Base-by-base conservation (phyloP, 371 early-diverging fungal genomes). In the Entomophthora muscae region DNA sequence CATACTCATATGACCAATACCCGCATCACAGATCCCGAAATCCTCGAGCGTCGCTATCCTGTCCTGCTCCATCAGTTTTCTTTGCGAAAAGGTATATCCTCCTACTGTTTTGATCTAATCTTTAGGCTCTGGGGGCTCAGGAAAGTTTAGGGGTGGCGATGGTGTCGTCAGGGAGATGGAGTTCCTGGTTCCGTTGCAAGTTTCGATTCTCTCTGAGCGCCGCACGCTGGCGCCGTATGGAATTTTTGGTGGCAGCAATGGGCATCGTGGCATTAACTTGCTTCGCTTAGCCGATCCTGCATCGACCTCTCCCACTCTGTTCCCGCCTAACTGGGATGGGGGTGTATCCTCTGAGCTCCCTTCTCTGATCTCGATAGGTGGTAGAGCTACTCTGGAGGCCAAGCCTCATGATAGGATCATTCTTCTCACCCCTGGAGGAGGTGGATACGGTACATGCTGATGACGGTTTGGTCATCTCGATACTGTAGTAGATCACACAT, bases 21-120 rank as follows among this genome's bases (percentile, higher is more conserved):
- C 0, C 82, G 93, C 23, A 95, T 95, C 66, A 97, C 98, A 0
- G 98, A 97, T 70, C 90, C 91, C 0, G 98, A 97, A 71, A 93
- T 95, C 31, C 72, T 95, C 24, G 98, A 95, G 69, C 78, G 86
- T 53, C 78, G 94, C n/a, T 95, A 95, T 67, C 94, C 98, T 0
- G 94, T 97, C 13, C 71, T 95, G 17, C 72, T 97, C 30, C 85
- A 84, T 30, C 80, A 83, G 67, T 97, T 95, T 70, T 81, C 86
- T 0, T 70, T 95, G 27, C 81, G 95, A 3, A 64, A 67, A 57
- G 73, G 76, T 71, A 67, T n/a, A n/a, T 64, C n/a, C 24, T 26
- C 13, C 30, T 13, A 30, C 24, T 7, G 2, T 30, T 31, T 2
- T 13, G 5, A 5, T 12, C 21, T 59, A 59, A 59, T 31, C 3